phyloP scores from a whole-genome alignment of 129 eudicot species.

The Artemisia tridentata region DNA sequence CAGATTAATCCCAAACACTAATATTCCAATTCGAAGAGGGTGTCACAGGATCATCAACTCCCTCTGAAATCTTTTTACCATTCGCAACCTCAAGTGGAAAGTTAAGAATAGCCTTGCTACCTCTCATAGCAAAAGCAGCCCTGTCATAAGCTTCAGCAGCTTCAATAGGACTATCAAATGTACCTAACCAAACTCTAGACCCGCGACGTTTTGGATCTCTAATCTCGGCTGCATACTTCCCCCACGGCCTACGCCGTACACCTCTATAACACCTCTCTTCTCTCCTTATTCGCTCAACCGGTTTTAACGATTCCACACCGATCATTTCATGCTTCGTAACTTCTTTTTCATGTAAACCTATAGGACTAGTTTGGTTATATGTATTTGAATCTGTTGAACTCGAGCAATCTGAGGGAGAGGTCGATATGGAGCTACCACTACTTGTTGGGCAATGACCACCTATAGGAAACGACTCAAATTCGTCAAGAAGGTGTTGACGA shows the following conservation, averaged over 20 bases:
- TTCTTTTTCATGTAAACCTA: conserved; percentile 10
- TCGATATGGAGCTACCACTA: conserved; percentile 11
- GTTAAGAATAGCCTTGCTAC: conserved; percentile 76
- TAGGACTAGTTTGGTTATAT: background rate
- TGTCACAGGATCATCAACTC: conserved; percentile 19
- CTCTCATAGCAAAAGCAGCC: conserved; percentile 74
- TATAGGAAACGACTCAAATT: conserved; percentile 36
- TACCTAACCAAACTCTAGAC: conserved; percentile 82
- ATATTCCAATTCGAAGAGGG: no score
- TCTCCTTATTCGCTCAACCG: conserved; percentile 30
- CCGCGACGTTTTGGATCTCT: conserved; percentile 80
- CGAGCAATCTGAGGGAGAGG: conserved; percentile 24
- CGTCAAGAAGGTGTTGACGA: conserved; percentile 54
- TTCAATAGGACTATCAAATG: conserved; percentile 61
- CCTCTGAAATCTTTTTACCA: background rate
- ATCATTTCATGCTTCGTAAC: background rate
- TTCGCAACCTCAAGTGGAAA: conserved; percentile 67
- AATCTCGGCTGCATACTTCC: conserved; percentile 90
- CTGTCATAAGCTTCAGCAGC: conserved; percentile 85
- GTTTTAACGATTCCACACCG: conserved; percentile 20
- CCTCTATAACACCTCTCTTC: conserved; percentile 57
- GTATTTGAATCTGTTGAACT: conserved; percentile 5
- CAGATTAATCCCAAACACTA: no score
- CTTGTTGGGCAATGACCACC: background rate
- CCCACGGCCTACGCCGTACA: conserved; percentile 85